Evolutionary conservation across 805 yeast species (phyloP), one percentile per base, ranked within the genome.

Genomic region (Schizosaccharomyces octosporus): DNA sequence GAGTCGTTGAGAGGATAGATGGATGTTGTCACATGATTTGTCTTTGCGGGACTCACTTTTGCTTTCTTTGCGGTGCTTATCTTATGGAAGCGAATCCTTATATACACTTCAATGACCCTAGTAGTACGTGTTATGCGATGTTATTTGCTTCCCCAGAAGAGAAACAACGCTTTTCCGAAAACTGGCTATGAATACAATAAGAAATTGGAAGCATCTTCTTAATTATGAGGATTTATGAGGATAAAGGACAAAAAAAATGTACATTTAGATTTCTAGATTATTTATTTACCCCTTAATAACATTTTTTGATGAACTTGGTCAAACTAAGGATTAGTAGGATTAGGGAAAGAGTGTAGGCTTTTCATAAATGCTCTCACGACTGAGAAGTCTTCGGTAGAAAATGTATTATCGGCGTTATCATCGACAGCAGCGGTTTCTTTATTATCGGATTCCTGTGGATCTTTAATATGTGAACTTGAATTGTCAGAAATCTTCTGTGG

Each of bases 41-140:
- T 55, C 59, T 29, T 29, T 55, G 59, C 9, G 59, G 59, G 19
- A 24, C 59, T 11, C 59, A 55, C 17, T 55, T 55, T 55, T 55
- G 59, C 21, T 55, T 55, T 55, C 41, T 55, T 13, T 55, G 59
- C 27, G 59, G 59, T 19, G 59, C 59, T 19, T 55, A 55, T 55
- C 59, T 55, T 1, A 32, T 55, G 36, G 21, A 17, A 31, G 24
- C 21, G 6, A 55, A 55, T 55, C 59, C 59, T 19, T 55, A 55
- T 15, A 32, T 19, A 32, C 59, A 55, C 29, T 55, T 31, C 41
- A 55, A 55, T 29, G 59, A 31, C 17, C 36, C 41, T 27, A 29
- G 4, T 11, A 29, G 41, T 29, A 19, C 41, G 19, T 55, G 59
- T 29, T 55, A 55, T 55, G 59, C 31, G 15, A 55, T 29, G 59